These are phyloP conservation scores for Exophiala sp. DNA, from an alignment of 2,329 filamentous ascomycete genomes.

Conservation along the genomic window DNA sequence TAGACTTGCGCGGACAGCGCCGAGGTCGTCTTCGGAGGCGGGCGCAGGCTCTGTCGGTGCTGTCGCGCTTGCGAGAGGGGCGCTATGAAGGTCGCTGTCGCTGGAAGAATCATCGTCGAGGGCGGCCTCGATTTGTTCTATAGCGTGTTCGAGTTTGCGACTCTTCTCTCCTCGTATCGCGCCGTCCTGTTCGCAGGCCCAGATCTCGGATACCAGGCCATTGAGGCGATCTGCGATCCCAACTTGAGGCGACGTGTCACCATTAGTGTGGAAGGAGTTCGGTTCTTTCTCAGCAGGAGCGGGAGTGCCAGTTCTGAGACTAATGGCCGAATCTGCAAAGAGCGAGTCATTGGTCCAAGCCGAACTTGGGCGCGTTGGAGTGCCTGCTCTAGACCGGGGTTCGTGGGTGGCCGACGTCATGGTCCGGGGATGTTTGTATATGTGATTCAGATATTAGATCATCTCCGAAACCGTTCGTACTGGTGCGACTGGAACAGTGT, in stretches of 20 bases:
- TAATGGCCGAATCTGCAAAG: constrained; percentile 31
- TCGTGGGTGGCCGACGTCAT: constrained; percentile 8
- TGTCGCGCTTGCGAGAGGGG: background rate
- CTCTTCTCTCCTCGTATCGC: constrained; percentile 10
- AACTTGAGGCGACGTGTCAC: constrained; percentile 1
- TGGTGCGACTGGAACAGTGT: too few species aligned
- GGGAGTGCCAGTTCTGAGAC: constrained; percentile 26
- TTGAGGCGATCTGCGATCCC: constrained; percentile 20
- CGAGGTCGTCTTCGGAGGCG: constrained; percentile 9
- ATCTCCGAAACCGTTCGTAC: background rate
- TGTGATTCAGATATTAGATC: background rate
- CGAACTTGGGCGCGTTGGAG: constrained; percentile 21
- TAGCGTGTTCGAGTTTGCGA: constrained; percentile 14
- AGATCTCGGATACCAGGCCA: constrained; percentile 21
- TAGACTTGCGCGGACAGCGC: constrained; percentile 14
- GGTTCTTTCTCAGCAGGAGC: constrained; percentile 12
- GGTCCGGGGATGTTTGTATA: background rate
- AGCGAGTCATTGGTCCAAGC: constrained; percentile 25
- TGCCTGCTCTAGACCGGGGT: background rate
- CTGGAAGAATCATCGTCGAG: constrained; percentile 17
- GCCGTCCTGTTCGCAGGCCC: constrained; percentile 23
- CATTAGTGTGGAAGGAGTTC: background rate
- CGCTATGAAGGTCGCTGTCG: constrained; percentile 6
- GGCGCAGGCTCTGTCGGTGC: background rate
- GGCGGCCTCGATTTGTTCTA: constrained; percentile 15